These are phyloP conservation scores for Pleurostoma richardsiae DNA, from an alignment of 2,329 filamentous ascomycete genomes.

Conservation along the genomic window DNA sequence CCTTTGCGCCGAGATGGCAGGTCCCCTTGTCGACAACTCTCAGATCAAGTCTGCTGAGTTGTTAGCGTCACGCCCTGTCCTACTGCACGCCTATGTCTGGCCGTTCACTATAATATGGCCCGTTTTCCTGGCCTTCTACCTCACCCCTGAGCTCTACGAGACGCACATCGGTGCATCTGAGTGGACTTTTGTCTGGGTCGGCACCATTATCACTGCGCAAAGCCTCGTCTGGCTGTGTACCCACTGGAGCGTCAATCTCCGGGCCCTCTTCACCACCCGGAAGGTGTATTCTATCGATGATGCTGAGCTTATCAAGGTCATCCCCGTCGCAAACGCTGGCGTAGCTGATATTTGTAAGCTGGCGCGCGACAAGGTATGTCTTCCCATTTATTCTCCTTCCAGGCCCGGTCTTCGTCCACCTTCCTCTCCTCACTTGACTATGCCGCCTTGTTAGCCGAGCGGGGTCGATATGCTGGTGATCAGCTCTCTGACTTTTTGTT, in stretches of 20 bases:
- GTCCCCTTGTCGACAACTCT: slow-evolving; percentile 79
- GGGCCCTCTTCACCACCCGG: slow-evolving; percentile 74
- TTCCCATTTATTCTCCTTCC: neutral
- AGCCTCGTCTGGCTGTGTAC: slow-evolving; percentile 91
- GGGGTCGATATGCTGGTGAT: too few relatives aligned
- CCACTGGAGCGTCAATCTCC: slow-evolving; percentile 92
- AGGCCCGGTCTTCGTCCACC: too few relatives aligned
- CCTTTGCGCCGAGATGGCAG: slow-evolving; percentile 45
- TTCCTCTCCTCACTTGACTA: too few relatives aligned
- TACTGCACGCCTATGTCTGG: slow-evolving; percentile 86
- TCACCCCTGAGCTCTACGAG: slow-evolving; percentile 78
- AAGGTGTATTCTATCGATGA: slow-evolving; percentile 64
- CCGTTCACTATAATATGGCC: slow-evolving; percentile 92
- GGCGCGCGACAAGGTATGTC: slow-evolving; percentile 62
- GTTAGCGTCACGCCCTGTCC: slow-evolving; percentile 76
- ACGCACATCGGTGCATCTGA: slow-evolving; percentile 89
- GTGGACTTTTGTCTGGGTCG: slow-evolving; percentile 96
- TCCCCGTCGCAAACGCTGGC: slow-evolving; percentile 85
- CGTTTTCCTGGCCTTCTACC: slow-evolving; percentile 81
- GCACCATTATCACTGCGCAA: slow-evolving; percentile 81
- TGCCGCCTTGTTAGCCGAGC: too few relatives aligned
- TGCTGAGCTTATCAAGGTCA: slow-evolving; percentile 85
- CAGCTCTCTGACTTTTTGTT: too few relatives aligned
- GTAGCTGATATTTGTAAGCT: slow-evolving; percentile 82
- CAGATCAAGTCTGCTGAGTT: slow-evolving; percentile 87